phyloP scores from a whole-genome alignment of 1,284 basidiomycete species.

The Sporisorium scitamineum region DNA sequence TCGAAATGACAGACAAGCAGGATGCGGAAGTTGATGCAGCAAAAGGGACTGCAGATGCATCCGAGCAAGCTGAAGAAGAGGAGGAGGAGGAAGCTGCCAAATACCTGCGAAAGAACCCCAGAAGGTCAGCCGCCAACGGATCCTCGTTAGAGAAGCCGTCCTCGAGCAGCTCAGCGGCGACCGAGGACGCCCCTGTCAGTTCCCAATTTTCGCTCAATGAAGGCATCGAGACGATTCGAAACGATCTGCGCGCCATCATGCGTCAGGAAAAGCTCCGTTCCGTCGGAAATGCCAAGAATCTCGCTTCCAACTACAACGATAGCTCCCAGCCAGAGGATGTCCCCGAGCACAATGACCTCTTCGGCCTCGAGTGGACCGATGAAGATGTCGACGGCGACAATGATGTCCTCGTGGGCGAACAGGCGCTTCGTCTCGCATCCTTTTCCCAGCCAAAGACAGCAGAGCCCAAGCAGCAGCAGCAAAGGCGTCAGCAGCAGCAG shows the following conservation, averaged over 20 bases:
- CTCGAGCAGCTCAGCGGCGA: slow-evolving; percentile 10
- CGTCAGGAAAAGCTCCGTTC: slow-evolving; percentile 66
- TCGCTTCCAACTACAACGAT: slow-evolving; percentile 66
- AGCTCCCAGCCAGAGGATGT: slow-evolving; percentile 57
- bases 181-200: not conserved
- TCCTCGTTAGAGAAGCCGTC: slow-evolving; percentile 2
- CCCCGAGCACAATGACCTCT: slow-evolving; percentile 67
- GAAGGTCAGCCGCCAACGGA: slow-evolving; percentile 21
- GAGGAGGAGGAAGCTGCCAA: slow-evolving; percentile 12
- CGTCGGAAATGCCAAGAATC: slow-evolving; percentile 62
- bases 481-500: slow-evolving; percentile 37
- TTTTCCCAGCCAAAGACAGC: slow-evolving; percentile 56
- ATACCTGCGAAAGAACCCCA: slow-evolving; percentile 25
- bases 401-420: slow-evolving; percentile 62
- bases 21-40: slow-evolving; percentile 3
- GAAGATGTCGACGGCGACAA: slow-evolving; percentile 37
- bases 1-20: slow-evolving; percentile 21
- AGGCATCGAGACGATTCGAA: slow-evolving; percentile 61
- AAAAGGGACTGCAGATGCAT: not conserved
- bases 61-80: slow-evolving; percentile 11
- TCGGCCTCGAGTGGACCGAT: slow-evolving; percentile 62
- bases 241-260: slow-evolving; percentile 67
- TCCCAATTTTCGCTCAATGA: slow-evolving; percentile 30
- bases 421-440: slow-evolving; percentile 61
- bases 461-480: slow-evolving; percentile 39